Evolutionary conservation across 176 grass and related monocot species (phyloP).

Genomic region (Calamus simplicifolius): DNA sequence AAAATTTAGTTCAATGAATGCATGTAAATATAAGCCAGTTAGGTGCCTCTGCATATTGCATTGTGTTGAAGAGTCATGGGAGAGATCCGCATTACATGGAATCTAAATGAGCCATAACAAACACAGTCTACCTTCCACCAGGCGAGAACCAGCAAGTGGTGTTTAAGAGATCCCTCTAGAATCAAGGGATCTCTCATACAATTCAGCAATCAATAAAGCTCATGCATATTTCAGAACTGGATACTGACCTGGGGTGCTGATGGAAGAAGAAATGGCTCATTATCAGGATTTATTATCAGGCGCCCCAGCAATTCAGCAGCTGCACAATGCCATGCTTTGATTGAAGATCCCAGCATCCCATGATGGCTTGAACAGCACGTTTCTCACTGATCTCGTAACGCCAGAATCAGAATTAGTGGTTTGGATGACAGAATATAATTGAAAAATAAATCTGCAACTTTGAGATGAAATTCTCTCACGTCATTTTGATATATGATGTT

Average conservation of each 20-base stretch:
- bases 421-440: constrained; percentile 12
- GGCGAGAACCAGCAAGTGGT: too few relatives aligned
- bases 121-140: too few relatives aligned
- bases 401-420: neutral
- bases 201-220: neutral
- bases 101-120: too few relatives aligned
- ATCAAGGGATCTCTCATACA: neutral
- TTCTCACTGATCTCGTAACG: constrained; percentile 61
- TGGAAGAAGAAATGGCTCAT: constrained; percentile 86
- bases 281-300: constrained; percentile 96
- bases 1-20: too few relatives aligned
- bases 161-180: too few relatives aligned
- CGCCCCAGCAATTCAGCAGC: constrained; percentile 96
- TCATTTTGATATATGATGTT: constrained; percentile 84
- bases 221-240: neutral
- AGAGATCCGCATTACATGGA: too few relatives aligned
- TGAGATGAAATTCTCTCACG: constrained; percentile 35
- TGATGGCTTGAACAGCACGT: constrained; percentile 80
- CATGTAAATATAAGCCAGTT: too few relatives aligned
- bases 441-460: constrained; percentile 6
- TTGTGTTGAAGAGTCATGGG: too few relatives aligned
- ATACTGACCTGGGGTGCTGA: constrained; percentile 48
- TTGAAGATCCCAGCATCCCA: constrained; percentile 87
- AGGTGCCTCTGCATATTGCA: too few relatives aligned
- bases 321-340: constrained; percentile 91